Evolutionary conservation across 192 early-diverging fungal species (phyloP), one percentile per base, ranked within the genome.

Genomic region (Coemansia erecta): DNA sequence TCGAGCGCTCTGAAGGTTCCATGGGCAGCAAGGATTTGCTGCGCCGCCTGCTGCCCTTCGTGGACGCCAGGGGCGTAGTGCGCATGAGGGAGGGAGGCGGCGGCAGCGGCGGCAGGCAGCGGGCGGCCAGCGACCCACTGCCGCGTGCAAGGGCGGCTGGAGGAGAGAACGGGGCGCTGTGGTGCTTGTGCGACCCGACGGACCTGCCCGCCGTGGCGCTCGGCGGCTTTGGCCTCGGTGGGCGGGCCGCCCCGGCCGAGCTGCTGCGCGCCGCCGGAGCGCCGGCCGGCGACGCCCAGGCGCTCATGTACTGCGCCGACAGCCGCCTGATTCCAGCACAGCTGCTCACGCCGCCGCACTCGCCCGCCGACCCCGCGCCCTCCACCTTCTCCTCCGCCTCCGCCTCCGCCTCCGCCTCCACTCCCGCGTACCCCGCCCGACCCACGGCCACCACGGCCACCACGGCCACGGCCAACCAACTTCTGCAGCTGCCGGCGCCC

Each of bases 151-250:
- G n/a, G n/a, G n/a, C n/a, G n/a, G n/a, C n/a, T n/a, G n/a, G n/a
- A n/a, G n/a, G n/a, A n/a, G n/a, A n/a, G n/a, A n/a, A n/a, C n/a
- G n/a, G n/a, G n/a, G n/a, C n/a, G n/a, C n/a, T n/a, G n/a, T n/a
- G n/a, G n/a, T n/a, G n/a, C 9, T 60, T 68, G 61, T 78, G 76
- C 45, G 76, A 78, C 19, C 76, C 76, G 11, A 78, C 70, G 1
- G 76, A 78, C 58, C 31, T 78, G 48, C 76, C 76, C 0, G 9
- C 49, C 28, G 40, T 63, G 37, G 40, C 40, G 17, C 47, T 11
- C 9, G 22, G 21, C 1, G n/a, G n/a, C 24, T 7, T 0, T 24
- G 47, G 14, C 11, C 8, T 4, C 12, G 22, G n/a, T n/a, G n/a
- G n/a, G n/a, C 21, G 18, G 23, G 17, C 28, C 43, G 18, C 52